phyloP scores from a whole-genome alignment of 768 basidiomycete species.

The Termitomyces sp. region DNA sequence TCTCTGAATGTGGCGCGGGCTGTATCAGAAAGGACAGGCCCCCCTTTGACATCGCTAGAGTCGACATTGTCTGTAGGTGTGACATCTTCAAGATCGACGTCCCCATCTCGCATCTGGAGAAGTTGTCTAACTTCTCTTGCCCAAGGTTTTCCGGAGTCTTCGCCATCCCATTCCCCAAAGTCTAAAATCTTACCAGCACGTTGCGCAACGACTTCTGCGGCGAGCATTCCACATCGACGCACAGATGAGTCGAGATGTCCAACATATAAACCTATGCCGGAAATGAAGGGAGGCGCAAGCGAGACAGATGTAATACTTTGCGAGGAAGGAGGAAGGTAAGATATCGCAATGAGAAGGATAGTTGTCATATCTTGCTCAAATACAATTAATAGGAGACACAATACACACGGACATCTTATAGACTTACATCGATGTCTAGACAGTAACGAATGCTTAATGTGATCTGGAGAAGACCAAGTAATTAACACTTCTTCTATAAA shows the following conservation, averaged over 20 bases:
- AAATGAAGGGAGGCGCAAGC: slow-evolving; percentile 59
- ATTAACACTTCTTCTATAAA: slow-evolving; percentile 51
- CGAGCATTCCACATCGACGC: slow-evolving; percentile 89
- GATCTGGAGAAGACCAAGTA: slow-evolving; percentile 73
- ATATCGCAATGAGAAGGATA: slow-evolving; percentile 62
- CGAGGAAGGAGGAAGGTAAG: slow-evolving; percentile 56
- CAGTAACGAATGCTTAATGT: slow-evolving; percentile 77
- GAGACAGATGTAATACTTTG: slow-evolving; percentile 42
- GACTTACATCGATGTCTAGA: slow-evolving; percentile 72
- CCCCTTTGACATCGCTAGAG: background rate
- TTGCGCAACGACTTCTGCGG: slow-evolving; percentile 75
- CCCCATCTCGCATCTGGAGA: slow-evolving; percentile 47
- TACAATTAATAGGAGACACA: background rate
- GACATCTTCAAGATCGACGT: slow-evolving; percentile 33
- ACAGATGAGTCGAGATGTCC: slow-evolving; percentile 72
- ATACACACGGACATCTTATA: background rate
- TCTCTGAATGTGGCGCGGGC: slow-evolving; percentile 21
- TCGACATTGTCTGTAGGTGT: slow-evolving; percentile 5
- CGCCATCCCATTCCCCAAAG: slow-evolving; percentile 85
- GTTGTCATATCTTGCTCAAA: slow-evolving; percentile 61
- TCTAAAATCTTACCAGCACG: slow-evolving; percentile 61
- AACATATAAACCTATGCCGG: slow-evolving; percentile 71
- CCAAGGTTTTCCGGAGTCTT: slow-evolving; percentile 63
- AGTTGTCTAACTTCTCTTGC: slow-evolving; percentile 57
- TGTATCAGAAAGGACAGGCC: background rate